These are phyloP conservation scores for Diaporthe citri DNA, from an alignment of 2,329 filamentous ascomycete genomes.

Conservation along the genomic window DNA sequence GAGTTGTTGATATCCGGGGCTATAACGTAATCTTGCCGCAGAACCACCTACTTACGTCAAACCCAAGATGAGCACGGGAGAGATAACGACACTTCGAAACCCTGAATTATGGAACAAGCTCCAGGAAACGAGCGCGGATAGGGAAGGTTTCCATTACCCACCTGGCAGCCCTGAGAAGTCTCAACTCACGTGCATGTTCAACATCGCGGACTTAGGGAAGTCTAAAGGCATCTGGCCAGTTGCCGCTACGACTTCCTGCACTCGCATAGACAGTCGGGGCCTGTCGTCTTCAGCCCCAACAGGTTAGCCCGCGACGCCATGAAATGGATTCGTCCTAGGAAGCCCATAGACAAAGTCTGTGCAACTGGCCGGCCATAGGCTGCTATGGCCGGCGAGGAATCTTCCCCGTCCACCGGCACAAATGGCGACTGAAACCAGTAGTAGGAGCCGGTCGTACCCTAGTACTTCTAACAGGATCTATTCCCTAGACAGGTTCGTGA, in stretches of 20 bases:
- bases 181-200: neutral
- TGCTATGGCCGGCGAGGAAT: neutral
- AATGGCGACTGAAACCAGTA: slow-evolving; percentile 1
- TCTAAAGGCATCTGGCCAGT: neutral
- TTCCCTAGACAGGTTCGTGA: slow-evolving; percentile 5
- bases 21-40: slow-evolving; percentile 27
- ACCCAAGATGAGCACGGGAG: slow-evolving; percentile 10
- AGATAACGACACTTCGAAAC: slow-evolving; percentile 2
- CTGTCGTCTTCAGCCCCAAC: neutral
- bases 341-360: slow-evolving; percentile 16
- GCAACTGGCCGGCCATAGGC: slow-evolving; percentile 4
- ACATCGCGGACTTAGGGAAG: slow-evolving; percentile 7
- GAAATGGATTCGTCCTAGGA: neutral
- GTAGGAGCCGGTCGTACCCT: neutral
- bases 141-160: slow-evolving; percentile 3
- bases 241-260: neutral
- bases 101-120: neutral
- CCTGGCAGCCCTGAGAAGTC: neutral
- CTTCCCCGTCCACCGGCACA: neutral
- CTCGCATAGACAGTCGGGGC: neutral
- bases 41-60: slow-evolving; percentile 20
- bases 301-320: slow-evolving; percentile 3
- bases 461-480: slow-evolving; percentile 5
- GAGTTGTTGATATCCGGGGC: slow-evolving; percentile 12
- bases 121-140: neutral